These are phyloP conservation scores for Talaromyces marneffei DNA, from an alignment of 2,329 filamentous ascomycete genomes.

Conservation along the genomic window DNA sequence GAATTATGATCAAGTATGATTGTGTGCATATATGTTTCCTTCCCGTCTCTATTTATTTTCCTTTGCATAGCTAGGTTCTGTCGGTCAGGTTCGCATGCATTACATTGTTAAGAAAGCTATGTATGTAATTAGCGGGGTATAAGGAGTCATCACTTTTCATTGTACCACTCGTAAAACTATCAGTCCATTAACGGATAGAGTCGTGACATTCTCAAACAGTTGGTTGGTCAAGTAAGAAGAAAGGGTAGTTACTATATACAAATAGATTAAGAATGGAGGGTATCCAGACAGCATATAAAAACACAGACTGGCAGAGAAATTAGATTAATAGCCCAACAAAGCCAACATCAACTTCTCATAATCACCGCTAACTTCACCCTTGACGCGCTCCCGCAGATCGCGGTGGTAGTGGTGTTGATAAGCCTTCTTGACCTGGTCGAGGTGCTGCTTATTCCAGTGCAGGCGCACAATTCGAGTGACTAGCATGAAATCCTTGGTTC, in stretches of 20 bases:
- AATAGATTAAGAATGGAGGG: neutral
- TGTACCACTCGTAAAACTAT: neutral
- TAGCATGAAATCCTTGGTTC: conserved; percentile 79
- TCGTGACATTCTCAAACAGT: too few species aligned
- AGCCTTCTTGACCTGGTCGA: conserved; percentile 71
- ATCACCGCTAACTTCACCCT: conserved; percentile 78
- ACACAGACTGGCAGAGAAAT: neutral
- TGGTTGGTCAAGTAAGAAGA: too few species aligned
- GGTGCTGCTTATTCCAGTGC: conserved; percentile 74
- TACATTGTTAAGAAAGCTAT: too few species aligned
- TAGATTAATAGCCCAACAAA: conserved; percentile 39
- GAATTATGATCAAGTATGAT: neutral
- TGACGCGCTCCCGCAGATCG: conserved; percentile 64
- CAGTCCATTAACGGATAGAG: neutral
- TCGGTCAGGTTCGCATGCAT: too few species aligned
- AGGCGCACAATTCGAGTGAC: conserved; percentile 69
- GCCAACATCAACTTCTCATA: conserved; percentile 73
- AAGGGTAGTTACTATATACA: neutral
- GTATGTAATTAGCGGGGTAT: neutral
- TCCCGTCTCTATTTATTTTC: neutral
- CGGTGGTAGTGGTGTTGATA: conserved; percentile 66
- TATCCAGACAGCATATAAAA: neutral
- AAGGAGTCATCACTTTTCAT: neutral
- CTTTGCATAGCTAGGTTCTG: neutral
- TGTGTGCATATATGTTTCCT: neutral